Percentiles rank a stretch among this genome's conserved stretches.
Conservation (phyloP, 257 asterid species). For the Nicotiana obtusifolia region DNA sequence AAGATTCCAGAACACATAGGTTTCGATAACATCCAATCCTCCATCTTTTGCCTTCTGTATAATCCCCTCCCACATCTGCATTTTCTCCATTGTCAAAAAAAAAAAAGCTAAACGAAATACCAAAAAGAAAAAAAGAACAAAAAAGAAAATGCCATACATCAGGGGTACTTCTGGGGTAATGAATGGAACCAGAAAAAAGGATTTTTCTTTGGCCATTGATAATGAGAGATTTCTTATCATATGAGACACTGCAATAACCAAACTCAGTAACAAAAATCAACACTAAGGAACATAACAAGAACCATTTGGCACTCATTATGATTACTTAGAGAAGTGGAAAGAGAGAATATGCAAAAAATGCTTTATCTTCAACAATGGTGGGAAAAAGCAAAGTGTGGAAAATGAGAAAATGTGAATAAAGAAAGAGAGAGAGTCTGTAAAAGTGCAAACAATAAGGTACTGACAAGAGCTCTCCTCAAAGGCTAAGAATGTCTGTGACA, state of each 20-base stretch:
- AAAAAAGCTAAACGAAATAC: background rate
- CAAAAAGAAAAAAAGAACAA: background rate
- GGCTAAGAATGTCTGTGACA: slow-evolving; percentile 9
- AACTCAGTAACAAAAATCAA: slow-evolving; percentile 24
- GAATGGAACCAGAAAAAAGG: slow-evolving; percentile 87
- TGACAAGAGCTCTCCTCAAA: background rate
- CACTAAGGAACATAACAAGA: slow-evolving; percentile 27
- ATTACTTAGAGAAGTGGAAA: background rate
- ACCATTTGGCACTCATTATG: slow-evolving; percentile 42
- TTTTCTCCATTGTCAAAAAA: slow-evolving; percentile 5
- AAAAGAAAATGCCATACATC: slow-evolving; percentile 36
- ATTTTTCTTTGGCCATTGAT: slow-evolving; percentile 81
- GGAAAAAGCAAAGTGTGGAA: background rate
- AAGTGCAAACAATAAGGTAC: slow-evolving; percentile 4
- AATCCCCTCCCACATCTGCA: slow-evolving; percentile 99
- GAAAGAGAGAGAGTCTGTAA: background rate
- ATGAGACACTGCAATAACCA: slow-evolving; percentile 61
- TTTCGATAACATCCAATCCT: slow-evolving; percentile 82
- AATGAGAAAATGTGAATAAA: slow-evolving; percentile 5
- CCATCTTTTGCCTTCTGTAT: slow-evolving; percentile 94
- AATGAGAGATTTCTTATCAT: slow-evolving; percentile 62
- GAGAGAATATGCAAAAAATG: slow-evolving; percentile 15
- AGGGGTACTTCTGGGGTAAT: slow-evolving; percentile 93
- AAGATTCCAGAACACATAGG: slow-evolving; percentile 86
- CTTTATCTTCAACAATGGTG: slow-evolving; percentile 10